These are phyloP conservation scores for Pistacia integerrima DNA, from an alignment of 345 rosid species.

Conservation along the genomic window DNA sequence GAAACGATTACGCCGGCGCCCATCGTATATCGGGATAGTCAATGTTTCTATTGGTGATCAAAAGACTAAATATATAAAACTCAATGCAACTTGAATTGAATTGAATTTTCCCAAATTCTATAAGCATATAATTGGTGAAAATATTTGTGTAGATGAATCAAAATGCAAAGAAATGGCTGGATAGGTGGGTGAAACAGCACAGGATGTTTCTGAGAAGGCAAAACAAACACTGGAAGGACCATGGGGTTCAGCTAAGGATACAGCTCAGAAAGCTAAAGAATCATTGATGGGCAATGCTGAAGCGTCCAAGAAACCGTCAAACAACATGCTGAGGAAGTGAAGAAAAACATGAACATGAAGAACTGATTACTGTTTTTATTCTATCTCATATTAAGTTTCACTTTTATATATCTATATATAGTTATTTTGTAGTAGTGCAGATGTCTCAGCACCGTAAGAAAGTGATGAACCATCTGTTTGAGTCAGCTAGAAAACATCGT, in stretches of 20 bases:
- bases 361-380: not conserved
- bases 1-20: too few relatives aligned
- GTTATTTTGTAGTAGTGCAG: too few relatives aligned
- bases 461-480: too few relatives aligned
- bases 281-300: constrained; percentile 27
- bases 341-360: constrained; percentile 41
- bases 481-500: too few relatives aligned
- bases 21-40: too few relatives aligned
- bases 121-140: not conserved
- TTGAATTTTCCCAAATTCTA: too few relatives aligned
- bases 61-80: too few relatives aligned
- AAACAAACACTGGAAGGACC: constrained; percentile 28
- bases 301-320: constrained; percentile 33
- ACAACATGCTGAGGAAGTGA: constrained; percentile 40
- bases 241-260: constrained; percentile 37
- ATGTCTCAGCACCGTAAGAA: too few relatives aligned
- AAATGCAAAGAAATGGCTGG: constrained; percentile 19
- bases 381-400: too few relatives aligned
- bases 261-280: constrained; percentile 37
- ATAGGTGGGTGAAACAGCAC: constrained; percentile 18
- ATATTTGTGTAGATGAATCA: constrained; percentile 11
- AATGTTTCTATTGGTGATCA: not conserved
- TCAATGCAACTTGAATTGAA: too few relatives aligned
- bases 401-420: too few relatives aligned
- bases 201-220: constrained; percentile 27